Conservation (phyloP, 495 filamentous ascomycete species). For the Xylaria palmicola region DNA sequence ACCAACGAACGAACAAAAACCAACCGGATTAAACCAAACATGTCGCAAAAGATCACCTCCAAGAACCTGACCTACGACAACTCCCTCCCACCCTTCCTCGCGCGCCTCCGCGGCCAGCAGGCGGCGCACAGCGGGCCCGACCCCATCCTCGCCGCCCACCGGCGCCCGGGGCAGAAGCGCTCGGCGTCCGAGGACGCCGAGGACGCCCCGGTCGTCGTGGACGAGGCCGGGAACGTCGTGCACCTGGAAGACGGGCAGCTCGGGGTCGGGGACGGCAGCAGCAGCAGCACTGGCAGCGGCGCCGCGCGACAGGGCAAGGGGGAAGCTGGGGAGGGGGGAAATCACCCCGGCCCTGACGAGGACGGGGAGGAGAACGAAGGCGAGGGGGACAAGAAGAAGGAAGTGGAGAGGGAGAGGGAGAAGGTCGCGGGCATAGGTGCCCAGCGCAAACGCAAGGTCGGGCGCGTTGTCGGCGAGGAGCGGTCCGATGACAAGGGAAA, state of each 20-base stretch:
- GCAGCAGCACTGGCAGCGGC: not conserved
- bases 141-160: constrained; percentile 42
- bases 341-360: not conserved
- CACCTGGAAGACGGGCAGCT: constrained; percentile 17
- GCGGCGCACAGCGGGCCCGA: constrained; percentile 34
- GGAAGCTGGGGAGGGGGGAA: constrained; percentile 1
- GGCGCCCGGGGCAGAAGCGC: constrained; percentile 38
- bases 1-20: not conserved
- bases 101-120: constrained; percentile 47
- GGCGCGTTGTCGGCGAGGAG: constrained; percentile 44
- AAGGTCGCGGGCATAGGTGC: constrained; percentile 41
- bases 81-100: constrained; percentile 55
- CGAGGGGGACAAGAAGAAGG: constrained; percentile 6
- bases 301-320: not conserved
- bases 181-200: constrained; percentile 50
- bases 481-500: constrained; percentile 19
- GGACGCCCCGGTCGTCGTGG: constrained; percentile 46
- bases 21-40: constrained; percentile 12
- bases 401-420: too few species aligned
- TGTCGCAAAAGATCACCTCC: constrained; percentile 50
- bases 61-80: constrained; percentile 54
- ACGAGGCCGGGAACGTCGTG: constrained; percentile 44
- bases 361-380: not conserved
- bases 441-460: constrained; percentile 49
- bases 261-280: constrained; percentile 27